phyloP scores from a whole-genome alignment of 83 land plant species.

The Thuja plicata region DNA sequence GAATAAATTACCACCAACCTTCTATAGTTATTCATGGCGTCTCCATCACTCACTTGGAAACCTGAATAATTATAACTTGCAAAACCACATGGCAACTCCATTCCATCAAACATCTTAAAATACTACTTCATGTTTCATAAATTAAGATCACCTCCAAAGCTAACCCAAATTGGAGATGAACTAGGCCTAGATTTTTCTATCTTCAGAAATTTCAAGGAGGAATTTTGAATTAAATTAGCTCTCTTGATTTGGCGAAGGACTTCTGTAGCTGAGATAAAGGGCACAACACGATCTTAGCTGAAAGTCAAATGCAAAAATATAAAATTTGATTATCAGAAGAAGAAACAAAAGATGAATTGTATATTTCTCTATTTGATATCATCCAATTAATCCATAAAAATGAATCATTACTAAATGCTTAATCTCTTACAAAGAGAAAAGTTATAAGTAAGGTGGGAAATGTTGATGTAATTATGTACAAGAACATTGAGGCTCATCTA shows the following conservation, averaged over 20 bases:
- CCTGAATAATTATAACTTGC: not conserved
- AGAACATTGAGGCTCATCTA: too few relatives aligned
- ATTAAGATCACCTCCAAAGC: constrained; percentile 4
- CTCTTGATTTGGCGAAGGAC: not conserved
- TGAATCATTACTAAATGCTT: too few relatives aligned
- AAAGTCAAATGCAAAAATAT: not conserved
- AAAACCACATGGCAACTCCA: constrained; percentile 8
- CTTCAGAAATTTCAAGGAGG: not conserved
- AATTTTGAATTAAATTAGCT: not conserved
- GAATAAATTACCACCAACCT: constrained; percentile 64
- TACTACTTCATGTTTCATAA: not conserved
- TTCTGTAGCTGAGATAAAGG: not conserved
- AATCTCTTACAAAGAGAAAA: too few relatives aligned
- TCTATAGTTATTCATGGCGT: constrained; percentile 57
- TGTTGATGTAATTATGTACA: too few relatives aligned
- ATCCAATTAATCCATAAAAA: too few relatives aligned
- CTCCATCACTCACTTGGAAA: constrained; percentile 12
- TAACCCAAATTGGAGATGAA: not conserved
- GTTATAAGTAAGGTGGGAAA: too few relatives aligned
- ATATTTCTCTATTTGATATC: too few relatives aligned
- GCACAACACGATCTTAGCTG: not conserved
- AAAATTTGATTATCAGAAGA: too few relatives aligned
- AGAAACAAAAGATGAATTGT: too few relatives aligned
- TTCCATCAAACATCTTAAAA: not conserved
- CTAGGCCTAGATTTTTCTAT: not conserved